Base-by-base conservation (phyloP, 176 grass and related monocot genomes). In the Microstegium vimineum region DNA sequence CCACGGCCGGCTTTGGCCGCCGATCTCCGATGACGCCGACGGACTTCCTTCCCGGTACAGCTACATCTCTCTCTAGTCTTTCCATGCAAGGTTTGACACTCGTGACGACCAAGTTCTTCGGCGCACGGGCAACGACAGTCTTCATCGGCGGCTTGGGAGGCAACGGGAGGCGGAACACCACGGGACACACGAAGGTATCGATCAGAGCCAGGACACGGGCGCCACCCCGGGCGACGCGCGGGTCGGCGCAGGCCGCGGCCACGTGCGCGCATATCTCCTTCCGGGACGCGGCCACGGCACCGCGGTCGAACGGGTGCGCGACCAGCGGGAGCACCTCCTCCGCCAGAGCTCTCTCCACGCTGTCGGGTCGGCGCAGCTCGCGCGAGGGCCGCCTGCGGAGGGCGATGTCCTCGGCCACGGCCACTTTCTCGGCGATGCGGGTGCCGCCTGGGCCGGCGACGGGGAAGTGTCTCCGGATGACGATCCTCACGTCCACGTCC, bases 391-490 rank as follows among this genome's bases (percentile, higher is more conserved):
- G 64, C 52, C 72, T 35, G n/a, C 72, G 52, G 3, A 77, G 38
- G 4, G 42, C 52, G 52, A 87, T 87, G 72, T 87, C 64, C 30
- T 38, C 52, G 64, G 47, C 51, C 3, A 87, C 52, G 64, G 47
- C 51, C 3, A 87, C 79, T 79, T 63, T 47, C 63, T 37, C n/a
- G 1, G 68, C 40, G 31, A 82, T 46, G 28, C 11, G 47, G 15
- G 11, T 0, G 12, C 12, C 47, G 36, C 16, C 45, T 5, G 15
- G 36, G 4, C 8, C n/a, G 30, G 18, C 27, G 14, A 31, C 18
- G 71, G 86, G 35, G 47, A 82, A 71, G 23, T 82, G 73, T 5
- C 79, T 46, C 5, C 79, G 33, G 30, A 87, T 38, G 54, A 87
- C 25, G 32, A 82, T 25, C 31, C 86, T 37, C 2, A 77, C 31